Evolutionary conservation across 257 asterid genomes (phyloP).

Genomic region (Nicotiana noctiflora): DNA sequence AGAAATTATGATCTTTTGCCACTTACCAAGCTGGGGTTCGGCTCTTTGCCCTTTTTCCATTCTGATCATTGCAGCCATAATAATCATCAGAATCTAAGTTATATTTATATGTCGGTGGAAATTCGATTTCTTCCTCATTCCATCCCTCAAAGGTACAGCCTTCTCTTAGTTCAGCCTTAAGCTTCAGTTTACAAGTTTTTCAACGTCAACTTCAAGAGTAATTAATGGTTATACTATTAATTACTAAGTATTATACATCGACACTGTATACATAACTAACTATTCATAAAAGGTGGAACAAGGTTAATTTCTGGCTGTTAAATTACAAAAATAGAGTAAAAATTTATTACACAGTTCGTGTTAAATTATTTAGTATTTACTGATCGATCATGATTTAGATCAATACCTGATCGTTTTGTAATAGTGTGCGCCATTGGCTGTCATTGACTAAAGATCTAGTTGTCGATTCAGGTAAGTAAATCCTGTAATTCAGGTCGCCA

Average conservation of each 20-base stretch:
- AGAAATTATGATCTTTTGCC: not conserved
- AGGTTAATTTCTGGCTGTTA: too few relatives aligned
- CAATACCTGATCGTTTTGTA: conserved; percentile 54
- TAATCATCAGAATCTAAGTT: conserved; percentile 43
- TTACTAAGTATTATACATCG: too few relatives aligned
- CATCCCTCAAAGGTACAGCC: conserved; percentile 50
- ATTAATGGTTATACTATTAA: too few relatives aligned
- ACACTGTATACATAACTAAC: too few relatives aligned
- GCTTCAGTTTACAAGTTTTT: conserved; percentile 28
- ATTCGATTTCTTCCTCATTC: conserved; percentile 51
- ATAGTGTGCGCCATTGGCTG: conserved; percentile 39
- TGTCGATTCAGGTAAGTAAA: conserved; percentile 44
- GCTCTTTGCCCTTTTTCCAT: conserved; percentile 27
- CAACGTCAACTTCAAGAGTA: conserved; percentile 7
- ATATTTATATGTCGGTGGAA: conserved; percentile 63
- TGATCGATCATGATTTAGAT: not conserved
- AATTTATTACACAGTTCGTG: too few relatives aligned
- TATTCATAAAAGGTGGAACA: too few relatives aligned
- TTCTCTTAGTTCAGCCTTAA: conserved; percentile 47
- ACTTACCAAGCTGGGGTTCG: conserved; percentile 65
- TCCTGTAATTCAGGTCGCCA: conserved; percentile 67
- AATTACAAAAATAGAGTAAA: too few relatives aligned
- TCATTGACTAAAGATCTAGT: conserved; percentile 49
- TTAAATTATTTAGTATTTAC: too few relatives aligned
- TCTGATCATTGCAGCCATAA: conserved; percentile 35